A percentile compares a stretch with the other conserved stretches of the same genome.
Conservation (phyloP, 2,329 filamentous ascomycete genomes). For the Arthroderma sp. region DNA sequence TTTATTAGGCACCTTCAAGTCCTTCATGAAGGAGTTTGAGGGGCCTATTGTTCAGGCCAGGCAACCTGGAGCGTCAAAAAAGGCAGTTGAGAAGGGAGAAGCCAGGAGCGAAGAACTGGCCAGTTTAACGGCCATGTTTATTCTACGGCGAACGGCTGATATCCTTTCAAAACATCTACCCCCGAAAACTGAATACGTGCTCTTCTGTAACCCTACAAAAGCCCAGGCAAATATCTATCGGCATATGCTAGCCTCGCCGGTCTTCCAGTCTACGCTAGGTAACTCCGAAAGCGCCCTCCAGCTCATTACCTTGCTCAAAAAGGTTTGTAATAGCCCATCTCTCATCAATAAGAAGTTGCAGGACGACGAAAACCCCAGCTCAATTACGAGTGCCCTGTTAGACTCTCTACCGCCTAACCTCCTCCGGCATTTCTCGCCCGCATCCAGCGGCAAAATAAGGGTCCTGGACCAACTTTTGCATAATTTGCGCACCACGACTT, state of each 20-base stretch:
- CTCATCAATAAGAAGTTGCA: slow-evolving; percentile 41
- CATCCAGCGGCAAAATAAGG: slow-evolving; percentile 51
- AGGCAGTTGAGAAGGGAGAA: slow-evolving; percentile 52
- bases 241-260: slow-evolving; percentile 49
- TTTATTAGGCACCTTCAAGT: slow-evolving; percentile 46
- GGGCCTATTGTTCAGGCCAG: slow-evolving; percentile 49
- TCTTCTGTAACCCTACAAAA: slow-evolving; percentile 51
- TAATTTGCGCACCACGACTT: slow-evolving; percentile 45
- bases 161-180: slow-evolving; percentile 54
- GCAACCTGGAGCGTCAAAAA: slow-evolving; percentile 48
- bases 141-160: slow-evolving; percentile 52
- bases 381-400: slow-evolving; percentile 35
- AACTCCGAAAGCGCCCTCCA: slow-evolving; percentile 51
- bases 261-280: slow-evolving; percentile 49
- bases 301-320: slow-evolving; percentile 60
- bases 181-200: slow-evolving; percentile 53
- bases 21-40: slow-evolving; percentile 53
- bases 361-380: slow-evolving; percentile 36
- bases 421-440: slow-evolving; percentile 40
- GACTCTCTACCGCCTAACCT: slow-evolving; percentile 43
- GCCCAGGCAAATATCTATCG: slow-evolving; percentile 50
- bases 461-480: slow-evolving; percentile 54
- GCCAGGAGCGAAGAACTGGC: slow-evolving; percentile 48
- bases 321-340: slow-evolving; percentile 58
- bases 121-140: slow-evolving; percentile 48